Percentiles rank a stretch among this genome's conserved stretches.
phyloP scores from a whole-genome alignment of 108 stramenopile genomes.

The Ochromonas danica region DNA sequence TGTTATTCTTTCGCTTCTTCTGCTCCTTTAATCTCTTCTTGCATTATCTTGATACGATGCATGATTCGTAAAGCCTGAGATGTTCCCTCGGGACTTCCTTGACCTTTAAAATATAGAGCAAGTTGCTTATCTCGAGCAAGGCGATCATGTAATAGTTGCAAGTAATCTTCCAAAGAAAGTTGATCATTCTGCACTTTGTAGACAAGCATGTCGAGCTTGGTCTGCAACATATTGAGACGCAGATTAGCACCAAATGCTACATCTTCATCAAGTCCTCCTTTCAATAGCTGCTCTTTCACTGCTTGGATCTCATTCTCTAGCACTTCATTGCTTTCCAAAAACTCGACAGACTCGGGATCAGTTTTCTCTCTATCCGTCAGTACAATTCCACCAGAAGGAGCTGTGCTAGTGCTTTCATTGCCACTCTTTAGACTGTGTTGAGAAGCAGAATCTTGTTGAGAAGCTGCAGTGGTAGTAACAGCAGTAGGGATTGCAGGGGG shows the following conservation, averaged over 20 bases:
- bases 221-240: not conserved
- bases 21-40: constrained; percentile 2
- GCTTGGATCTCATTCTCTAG: not conserved
- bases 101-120: not conserved
- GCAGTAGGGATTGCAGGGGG: not conserved
- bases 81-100: not conserved
- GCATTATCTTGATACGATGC: not conserved
- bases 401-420: too few relatives aligned
- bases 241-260: not conserved
- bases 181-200: not conserved
- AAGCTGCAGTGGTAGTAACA: not conserved
- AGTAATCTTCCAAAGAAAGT: not conserved
- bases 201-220: not conserved
- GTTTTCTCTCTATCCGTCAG: not conserved
- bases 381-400: too few relatives aligned
- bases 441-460: too few relatives aligned
- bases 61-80: not conserved
- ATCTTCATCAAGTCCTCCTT: not conserved
- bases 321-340: constrained; percentile 19
- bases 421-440: too few relatives aligned
- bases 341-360: not conserved
- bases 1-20: too few relatives aligned
- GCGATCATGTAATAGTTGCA: not conserved
- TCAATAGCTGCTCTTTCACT: not conserved
- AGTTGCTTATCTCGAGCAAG: not conserved